Conservation (phyloP, 345 rosid species). For the Tarenaya hassleriana region DNA sequence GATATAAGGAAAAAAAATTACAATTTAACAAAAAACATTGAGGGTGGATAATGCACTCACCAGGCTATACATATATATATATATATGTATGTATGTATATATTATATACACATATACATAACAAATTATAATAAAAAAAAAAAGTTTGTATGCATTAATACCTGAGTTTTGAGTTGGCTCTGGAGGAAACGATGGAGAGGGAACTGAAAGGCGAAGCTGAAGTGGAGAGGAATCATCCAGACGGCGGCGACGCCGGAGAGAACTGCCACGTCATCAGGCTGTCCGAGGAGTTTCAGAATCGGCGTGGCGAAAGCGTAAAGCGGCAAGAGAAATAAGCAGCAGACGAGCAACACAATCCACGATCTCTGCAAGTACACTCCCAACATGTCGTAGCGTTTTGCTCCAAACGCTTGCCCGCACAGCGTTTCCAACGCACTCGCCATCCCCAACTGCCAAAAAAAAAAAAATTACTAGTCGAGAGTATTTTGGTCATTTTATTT, state of each 20-base stretch:
- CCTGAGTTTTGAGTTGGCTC: conserved; percentile 37
- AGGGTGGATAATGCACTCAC: too few species aligned
- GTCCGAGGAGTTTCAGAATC: conserved; percentile 54
- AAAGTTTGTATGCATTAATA: conserved; percentile 1
- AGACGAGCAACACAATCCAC: conserved; percentile 56
- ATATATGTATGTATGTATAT: too few species aligned
- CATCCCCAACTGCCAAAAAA: conserved; percentile 50
- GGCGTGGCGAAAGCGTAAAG: conserved; percentile 48
- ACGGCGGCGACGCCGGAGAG: conserved; percentile 43
- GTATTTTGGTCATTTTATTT: background rate
- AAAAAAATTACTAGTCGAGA: too few species aligned
- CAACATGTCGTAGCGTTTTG: conserved; percentile 55
- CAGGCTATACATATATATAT: too few species aligned
- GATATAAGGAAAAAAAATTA: too few species aligned
- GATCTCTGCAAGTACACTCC: conserved; percentile 75
- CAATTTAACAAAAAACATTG: too few species aligned
- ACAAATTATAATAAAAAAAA: background rate
- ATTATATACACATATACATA: too few species aligned
- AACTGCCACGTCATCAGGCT: conserved; percentile 53
- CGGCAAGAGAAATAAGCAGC: conserved; percentile 48
- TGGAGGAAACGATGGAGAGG: conserved; percentile 74
- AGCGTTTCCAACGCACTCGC: conserved; percentile 62
- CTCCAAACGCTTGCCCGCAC: conserved; percentile 70
- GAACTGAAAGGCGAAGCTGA: conserved; percentile 65
- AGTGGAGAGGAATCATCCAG: conserved; percentile 63